Evolutionary conservation across 768 basidiomycete species (phyloP).

Genomic region (Termitomyces sp.): DNA sequence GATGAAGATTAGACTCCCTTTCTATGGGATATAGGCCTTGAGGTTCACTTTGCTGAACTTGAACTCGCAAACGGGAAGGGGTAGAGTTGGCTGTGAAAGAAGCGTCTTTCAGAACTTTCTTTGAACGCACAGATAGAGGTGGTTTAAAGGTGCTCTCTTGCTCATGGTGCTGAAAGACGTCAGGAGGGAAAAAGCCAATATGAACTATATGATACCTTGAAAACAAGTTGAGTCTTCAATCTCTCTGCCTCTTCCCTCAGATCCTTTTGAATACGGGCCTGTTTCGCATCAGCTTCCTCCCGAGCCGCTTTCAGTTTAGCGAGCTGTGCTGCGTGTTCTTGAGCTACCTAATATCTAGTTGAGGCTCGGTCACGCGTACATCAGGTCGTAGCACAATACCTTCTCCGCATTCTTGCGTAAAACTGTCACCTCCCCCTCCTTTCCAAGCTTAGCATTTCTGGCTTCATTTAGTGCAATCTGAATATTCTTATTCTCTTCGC

Average conservation of each 20-base stretch:
- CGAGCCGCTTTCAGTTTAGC: constrained; percentile 56
- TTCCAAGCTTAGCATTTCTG: constrained; percentile 49
- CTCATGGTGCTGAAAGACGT: constrained; percentile 58
- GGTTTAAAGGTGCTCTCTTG: constrained; percentile 56
- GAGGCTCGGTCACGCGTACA: background rate
- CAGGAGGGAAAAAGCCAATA: background rate
- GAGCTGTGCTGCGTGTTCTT: constrained; percentile 59
- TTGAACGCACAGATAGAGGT: constrained; percentile 44
- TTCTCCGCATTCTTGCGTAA: constrained; percentile 68
- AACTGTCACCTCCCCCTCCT: constrained; percentile 71
- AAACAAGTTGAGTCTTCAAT: constrained; percentile 63
- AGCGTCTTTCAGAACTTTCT: constrained; percentile 33
- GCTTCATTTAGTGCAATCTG: constrained; percentile 47
- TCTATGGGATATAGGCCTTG: constrained; percentile 24
- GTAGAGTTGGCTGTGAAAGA: constrained; percentile 40
- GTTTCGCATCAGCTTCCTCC: constrained; percentile 58
- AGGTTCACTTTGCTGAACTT: constrained; percentile 24
- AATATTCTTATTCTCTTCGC: constrained; percentile 46
- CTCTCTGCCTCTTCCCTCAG: constrained; percentile 70
- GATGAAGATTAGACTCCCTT: constrained; percentile 37
- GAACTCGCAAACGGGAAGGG: constrained; percentile 39
- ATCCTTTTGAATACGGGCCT: constrained; percentile 55
- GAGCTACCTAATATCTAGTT: constrained; percentile 40
- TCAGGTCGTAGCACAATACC: constrained; percentile 32
- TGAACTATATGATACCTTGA: constrained; percentile 49